Base-by-base conservation (phyloP, 805 yeast genomes). In the Metschnikowia sp. region DNA sequence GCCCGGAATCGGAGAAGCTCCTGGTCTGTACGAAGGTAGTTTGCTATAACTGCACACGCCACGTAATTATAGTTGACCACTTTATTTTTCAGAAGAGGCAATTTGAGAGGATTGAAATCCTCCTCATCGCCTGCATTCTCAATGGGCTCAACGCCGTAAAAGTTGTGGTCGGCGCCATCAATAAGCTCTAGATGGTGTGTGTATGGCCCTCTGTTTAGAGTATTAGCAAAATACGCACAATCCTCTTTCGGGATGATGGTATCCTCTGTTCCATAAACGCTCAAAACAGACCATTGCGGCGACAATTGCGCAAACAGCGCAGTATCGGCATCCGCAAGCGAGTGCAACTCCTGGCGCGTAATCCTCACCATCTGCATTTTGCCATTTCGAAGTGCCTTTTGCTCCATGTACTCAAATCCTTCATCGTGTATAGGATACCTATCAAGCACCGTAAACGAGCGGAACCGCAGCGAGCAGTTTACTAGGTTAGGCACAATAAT, bases 111-210 rank as follows among this genome's bases (percentile, higher is more conserved):
- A 59, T 73, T 68, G 52, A 51, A 56, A 1, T 64, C 68, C 47
- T 55, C 69, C 37, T 45, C 63, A 32, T 67, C 71, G 12, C 47
- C 57, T 10, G 60, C 74, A 18, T 65, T 68, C 13, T 64, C 56
- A 39, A 76, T 69, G 9, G 56, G 66, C 3, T 63, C 58, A 1
- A 59, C 52, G 0, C 94, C 92, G 59, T 77, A 86, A 59, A 77
- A 90, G 57, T 86, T 88, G 64, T 91, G 98, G 61, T 88, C 91
- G 0, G 96, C 96, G 39, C 71, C 72, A 1, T 79, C 78, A 10
- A 91, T 68, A 8, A 88, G 62, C 33, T 72, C 70, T 45, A 89
- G 67, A 3, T 74, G 69, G 55, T 86, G 76, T 3, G 74, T 56
- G 30, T 55, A 54, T 0, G 51, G 84, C 18, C 90, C 79, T 5